Evolutionary conservation across 139 green algal genomes (phyloP), one percentile per base, ranked within the genome.

Genomic region (Chlamydomonas asymmetrica): DNA sequence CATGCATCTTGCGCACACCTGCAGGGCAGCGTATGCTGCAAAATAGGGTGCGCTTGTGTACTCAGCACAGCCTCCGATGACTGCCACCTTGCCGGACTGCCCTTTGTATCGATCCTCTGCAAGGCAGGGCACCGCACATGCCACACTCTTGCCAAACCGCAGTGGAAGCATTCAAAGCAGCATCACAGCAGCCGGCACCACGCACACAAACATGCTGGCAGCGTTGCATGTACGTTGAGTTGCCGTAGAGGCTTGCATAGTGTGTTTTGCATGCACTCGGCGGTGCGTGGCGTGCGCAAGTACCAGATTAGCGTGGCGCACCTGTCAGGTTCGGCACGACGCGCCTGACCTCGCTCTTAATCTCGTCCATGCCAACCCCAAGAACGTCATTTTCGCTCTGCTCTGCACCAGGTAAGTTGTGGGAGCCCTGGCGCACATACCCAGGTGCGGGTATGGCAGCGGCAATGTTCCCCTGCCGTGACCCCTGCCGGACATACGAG

Each of bases 1-100:
- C 45, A 52, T 1, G 27, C 27, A 63, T 13, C n/a, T 20, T 59
- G 27, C 59, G 29, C 70, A 72, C 65, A 93, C 88, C 80, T 80
- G 80, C 32, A 98, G 74, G 2, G 92, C 89, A 1, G 93, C 88
- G 27, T 92, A 88, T 13, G 92, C 84, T 3, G 94, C 91, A 75
- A 97, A 98, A 84, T 89, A 98, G 9, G 95, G 95, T 13, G 95
- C 95, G 0, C 95, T 95, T 0, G 95, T 95, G 87, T 98, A 98
- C 65, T 98, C 92, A 8, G 66, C 40, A 75, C 91, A 97, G 13
- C 95, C 95, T 4, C 95, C 95, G 18, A 98, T 77, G 29, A 97
- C 88, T 1, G 73, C 94, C 16, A 98, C 80, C 45, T 94, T 95
- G 52, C 95, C 94, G 2, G 85, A 83, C 68, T 93, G 81, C 0